A percentile compares a stretch with the other conserved stretches of the same genome.
Conservation (phyloP, 345 rosid species). For the Eucalyptus cloeziana region DNA sequence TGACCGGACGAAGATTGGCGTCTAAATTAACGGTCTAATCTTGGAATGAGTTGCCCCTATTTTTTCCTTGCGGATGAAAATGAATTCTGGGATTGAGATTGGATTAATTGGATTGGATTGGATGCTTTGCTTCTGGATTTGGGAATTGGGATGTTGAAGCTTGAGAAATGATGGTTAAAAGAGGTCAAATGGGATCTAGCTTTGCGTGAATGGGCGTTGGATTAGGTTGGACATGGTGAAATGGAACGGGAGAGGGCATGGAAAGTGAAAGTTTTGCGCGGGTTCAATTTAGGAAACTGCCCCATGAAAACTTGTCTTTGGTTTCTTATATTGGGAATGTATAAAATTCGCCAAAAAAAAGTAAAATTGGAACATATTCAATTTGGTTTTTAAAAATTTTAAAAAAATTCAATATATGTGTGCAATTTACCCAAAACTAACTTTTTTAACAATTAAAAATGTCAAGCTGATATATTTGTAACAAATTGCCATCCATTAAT, state of each 20-base stretch:
- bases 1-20: neutral
- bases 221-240: neutral
- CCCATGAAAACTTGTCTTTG: neutral
- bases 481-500: no score
- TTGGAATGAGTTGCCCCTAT: neutral
- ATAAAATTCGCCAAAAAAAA: no score
- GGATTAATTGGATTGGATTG: no score
- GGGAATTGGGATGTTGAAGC: neutral
- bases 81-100: neutral
- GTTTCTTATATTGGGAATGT: neutral
- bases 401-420: fast-evolving
- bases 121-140: neutral
- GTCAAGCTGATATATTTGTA: no score
- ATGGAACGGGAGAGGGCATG: neutral
- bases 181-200: neutral
- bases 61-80: neutral
- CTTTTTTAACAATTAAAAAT: no score
- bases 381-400: no score
- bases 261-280: neutral
- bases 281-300: neutral
- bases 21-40: neutral
- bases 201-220: neutral
- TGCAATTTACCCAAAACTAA: fast-evolving
- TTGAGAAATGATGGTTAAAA: neutral
- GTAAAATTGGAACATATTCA: no score